Evolutionary conservation across 1,139 yeast species (phyloP).

Genomic region (Geotrichum fermentans): DNA sequence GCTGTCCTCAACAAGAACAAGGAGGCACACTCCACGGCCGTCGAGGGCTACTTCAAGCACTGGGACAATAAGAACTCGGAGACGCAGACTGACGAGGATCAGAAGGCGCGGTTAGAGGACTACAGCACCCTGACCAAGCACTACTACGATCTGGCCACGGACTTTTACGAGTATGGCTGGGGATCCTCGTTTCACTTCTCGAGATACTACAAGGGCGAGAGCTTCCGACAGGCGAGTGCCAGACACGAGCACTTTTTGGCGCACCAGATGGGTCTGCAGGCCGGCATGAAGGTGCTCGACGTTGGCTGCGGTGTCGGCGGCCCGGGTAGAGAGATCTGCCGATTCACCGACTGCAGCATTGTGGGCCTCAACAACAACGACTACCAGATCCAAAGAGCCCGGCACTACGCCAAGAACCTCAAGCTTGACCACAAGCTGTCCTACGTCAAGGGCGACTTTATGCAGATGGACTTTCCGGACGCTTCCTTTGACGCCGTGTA

Average conservation of each 20-base stretch:
- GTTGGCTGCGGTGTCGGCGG: slow-evolving; percentile 99
- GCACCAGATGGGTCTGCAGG: slow-evolving; percentile 70
- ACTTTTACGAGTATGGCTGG: slow-evolving; percentile 98
- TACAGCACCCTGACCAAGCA: slow-evolving; percentile 91
- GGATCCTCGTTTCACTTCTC: slow-evolving; percentile 98
- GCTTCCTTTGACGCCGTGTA: slow-evolving; percentile 92
- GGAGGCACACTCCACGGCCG: slow-evolving; percentile 77
- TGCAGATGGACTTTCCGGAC: slow-evolving; percentile 96
- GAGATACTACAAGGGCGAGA: slow-evolving; percentile 87
- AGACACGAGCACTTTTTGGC: slow-evolving; percentile 97
- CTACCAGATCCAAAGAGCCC: slow-evolving; percentile 88
- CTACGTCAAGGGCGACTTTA: slow-evolving; percentile 95
- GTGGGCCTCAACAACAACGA: slow-evolving; percentile 95
- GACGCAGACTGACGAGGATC: slow-evolving; percentile 68
- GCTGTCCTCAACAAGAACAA: slow-evolving; percentile 75
- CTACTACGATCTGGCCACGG: slow-evolving; percentile 94
- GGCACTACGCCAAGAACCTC: slow-evolving; percentile 64
- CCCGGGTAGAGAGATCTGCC: slow-evolving; percentile 91
- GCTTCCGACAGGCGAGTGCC: slow-evolving; percentile 90
- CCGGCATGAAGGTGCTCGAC: slow-evolving; percentile 83
- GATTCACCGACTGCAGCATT: slow-evolving; percentile 83
- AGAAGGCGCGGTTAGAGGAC: slow-evolving; percentile 66
- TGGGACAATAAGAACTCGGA: slow-evolving; percentile 60
- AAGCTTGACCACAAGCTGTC: slow-evolving; percentile 67
- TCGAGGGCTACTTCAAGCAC: slow-evolving; percentile 87